Base-by-base conservation (phyloP, 495 filamentous ascomycete species). In the Evernia prunastri region DNA sequence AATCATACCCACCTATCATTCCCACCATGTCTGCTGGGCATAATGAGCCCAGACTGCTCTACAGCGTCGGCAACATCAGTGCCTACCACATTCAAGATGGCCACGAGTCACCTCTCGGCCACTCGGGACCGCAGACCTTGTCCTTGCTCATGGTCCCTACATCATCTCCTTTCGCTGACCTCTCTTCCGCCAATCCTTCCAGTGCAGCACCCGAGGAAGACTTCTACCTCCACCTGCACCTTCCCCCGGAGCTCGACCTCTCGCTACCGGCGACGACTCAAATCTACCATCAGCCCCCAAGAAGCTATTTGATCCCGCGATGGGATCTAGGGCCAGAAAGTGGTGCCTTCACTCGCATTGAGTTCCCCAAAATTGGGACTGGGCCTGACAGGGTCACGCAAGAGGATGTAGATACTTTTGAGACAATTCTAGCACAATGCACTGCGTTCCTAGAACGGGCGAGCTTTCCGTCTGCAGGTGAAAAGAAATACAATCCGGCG, bases 61-160 rank as follows among this genome's bases (percentile, higher is more conserved):
- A 91, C 78, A 86, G 88, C 68, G 86, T 96, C 70, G 84, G 84
- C 63, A 89, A 89, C 75, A 92, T 97, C 63, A 82, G 81, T 57
- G 92, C 92, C 59, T 96, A 87, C 74, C 90, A 96, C 72, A 82
- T 97, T 63, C 88, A 90, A 76, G 83, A 93, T 81, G 92, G 92
- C 74, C 86, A 88, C 62, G 90, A 97, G 73, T 80, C 86, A 29
- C 81, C 84, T 8, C 85, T 97, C 70, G 95, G 89, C 35, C 87
- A 89, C 17, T 89, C 90, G 3, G 91, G 91, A 10, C 86, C 91
- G 33, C 91, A 96, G 75, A 96, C 91, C 0, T 80, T 97, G 43
- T 96, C 91, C 10, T 79, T 97, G 62, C 75, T 97, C 67, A 97
- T 97, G 92, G 92, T 97, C 33, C 92, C 92, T 20, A 96, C 91